Base-by-base conservation (phyloP, 2,329 filamentous ascomycete species). In the Fusarium tricinctum region DNA sequence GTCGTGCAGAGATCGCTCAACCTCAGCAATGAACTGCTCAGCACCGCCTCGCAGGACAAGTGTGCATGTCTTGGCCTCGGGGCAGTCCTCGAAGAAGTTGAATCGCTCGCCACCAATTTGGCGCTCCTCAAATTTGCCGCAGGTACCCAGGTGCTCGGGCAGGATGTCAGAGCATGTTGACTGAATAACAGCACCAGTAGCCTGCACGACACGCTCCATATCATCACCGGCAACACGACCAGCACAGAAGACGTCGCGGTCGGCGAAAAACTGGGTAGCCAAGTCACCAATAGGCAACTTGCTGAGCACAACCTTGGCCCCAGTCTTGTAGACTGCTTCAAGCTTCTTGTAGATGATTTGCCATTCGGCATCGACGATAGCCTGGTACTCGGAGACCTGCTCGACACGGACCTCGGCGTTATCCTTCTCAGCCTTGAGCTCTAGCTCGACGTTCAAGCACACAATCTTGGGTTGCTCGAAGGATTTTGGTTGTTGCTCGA, bases 301-400 rank as follows among this genome's bases (percentile, higher is more conserved):
- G 82, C 93, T 97, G 59, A 99, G 89, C 42, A 99, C 94, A 51
- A 99, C 94, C 88, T 97, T 97, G 70, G 96, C 96, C 55, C 96
- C 96, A 8, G 95, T 97, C 82, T 95, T 90, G 86, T 95, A 88
- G 54, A 97, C 84, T 48, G 95, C 93, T 84, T 99, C 96, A 79
- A 99, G 92, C 87, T 99, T 99, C 86, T 97, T 95, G 89, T 91
- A 98, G 81, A 99, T 99, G 78, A 99, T 99, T 82, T 97, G 94
- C 96, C 96, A 99, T 82, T 99, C 96, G 30, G 96, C 96, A 77
- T 99, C 96, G 78, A 99, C 96, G 73, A 99, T 97, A 68, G 96
- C 96, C 83, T 99, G 96, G 84, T 99, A 99, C 83, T 99, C 96
- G 20, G 95, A 97, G 52, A 99, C 96, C 81, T 98, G 94, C 82